Evolutionary conservation across 192 early-diverging fungal genomes (phyloP).

Genomic region (Entomortierella parvispora): DNA sequence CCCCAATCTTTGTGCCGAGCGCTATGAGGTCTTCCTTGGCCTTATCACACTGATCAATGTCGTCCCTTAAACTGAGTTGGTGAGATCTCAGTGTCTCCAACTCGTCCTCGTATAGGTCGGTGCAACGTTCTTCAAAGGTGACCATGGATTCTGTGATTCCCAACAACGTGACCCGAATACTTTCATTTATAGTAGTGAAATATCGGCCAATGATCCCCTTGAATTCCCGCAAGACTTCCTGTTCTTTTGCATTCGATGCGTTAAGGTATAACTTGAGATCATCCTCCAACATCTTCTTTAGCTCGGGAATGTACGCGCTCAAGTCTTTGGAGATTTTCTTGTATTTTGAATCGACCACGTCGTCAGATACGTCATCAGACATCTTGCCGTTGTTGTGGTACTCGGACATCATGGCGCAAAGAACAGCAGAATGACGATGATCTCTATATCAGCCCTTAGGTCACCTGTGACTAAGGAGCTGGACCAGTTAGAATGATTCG

Average conservation of each 20-base stretch:
- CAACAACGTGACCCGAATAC: constrained; percentile 2
- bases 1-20: constrained; percentile 7
- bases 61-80: neutral
- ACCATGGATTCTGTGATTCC: constrained; percentile 17
- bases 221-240: constrained; percentile 12
- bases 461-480: too few relatives aligned
- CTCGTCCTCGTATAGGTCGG: constrained; percentile 4
- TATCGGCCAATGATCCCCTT: constrained; percentile 10
- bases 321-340: constrained; percentile 5
- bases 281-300: constrained; percentile 6
- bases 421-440: too few relatives aligned
- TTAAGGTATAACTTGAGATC: constrained; percentile 6
- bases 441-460: too few relatives aligned
- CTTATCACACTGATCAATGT: constrained; percentile 5
- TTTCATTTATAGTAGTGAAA: constrained; percentile 6
- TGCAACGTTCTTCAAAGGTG: constrained; percentile 14
- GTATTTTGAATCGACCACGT: neutral
- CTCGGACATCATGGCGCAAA: too few relatives aligned
- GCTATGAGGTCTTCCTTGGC: constrained; percentile 2
- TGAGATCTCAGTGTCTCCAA: constrained; percentile 3
- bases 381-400: too few relatives aligned
- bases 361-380: constrained; percentile 7
- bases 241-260: constrained; percentile 6
- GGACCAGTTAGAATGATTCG: too few relatives aligned
- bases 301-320: constrained; percentile 1